Percentiles rank a stretch among this genome's conserved stretches.
phyloP scores from a whole-genome alignment of 1,139 yeast species.

The Taphrina flavorubra region DNA sequence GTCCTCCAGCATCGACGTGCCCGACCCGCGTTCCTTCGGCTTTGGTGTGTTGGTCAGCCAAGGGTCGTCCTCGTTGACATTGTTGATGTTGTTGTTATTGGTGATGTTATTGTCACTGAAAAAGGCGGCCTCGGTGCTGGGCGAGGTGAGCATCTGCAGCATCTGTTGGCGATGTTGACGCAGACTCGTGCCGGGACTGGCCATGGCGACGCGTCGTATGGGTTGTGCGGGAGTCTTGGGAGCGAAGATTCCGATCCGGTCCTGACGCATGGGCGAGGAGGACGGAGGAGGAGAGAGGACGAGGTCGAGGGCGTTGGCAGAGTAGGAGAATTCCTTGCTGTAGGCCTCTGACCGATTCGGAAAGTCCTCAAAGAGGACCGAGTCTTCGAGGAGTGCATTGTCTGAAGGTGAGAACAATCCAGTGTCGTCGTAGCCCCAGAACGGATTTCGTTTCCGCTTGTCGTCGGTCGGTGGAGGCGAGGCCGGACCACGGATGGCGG shows the following conservation, averaged over 20 bases:
- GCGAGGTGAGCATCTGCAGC: constrained; percentile 54
- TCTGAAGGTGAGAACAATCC: constrained; percentile 32
- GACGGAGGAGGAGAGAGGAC: constrained; percentile 41
- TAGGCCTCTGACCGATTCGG: constrained; percentile 12
- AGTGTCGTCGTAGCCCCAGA: constrained; percentile 32
- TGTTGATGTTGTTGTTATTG: too few relatives aligned
- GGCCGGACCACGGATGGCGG: constrained; percentile 15
- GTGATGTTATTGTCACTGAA: neutral
- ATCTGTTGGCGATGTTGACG: constrained; percentile 49
- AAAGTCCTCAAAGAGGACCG: constrained; percentile 11
- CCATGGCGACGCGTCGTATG: constrained; percentile 8
- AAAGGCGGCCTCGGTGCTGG: constrained; percentile 44
- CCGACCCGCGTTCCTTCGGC: constrained; percentile 16
- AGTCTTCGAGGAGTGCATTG: constrained; percentile 16
- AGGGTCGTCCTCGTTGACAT: constrained; percentile 26
- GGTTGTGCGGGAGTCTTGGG: constrained; percentile 36
- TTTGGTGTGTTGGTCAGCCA: constrained; percentile 28
- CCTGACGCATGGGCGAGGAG: constrained; percentile 39
- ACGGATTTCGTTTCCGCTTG: constrained; percentile 25
- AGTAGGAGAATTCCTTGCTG: constrained; percentile 26
- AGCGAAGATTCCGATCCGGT: constrained; percentile 13
- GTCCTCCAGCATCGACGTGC: constrained; percentile 59
- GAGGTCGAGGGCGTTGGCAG: constrained; percentile 38
- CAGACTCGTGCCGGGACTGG: constrained; percentile 49
- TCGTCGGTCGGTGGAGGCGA: constrained; percentile 39